phyloP scores from a whole-genome alignment of 2,329 filamentous ascomycete genomes.

The Paracorniculantispora psalliotae region DNA sequence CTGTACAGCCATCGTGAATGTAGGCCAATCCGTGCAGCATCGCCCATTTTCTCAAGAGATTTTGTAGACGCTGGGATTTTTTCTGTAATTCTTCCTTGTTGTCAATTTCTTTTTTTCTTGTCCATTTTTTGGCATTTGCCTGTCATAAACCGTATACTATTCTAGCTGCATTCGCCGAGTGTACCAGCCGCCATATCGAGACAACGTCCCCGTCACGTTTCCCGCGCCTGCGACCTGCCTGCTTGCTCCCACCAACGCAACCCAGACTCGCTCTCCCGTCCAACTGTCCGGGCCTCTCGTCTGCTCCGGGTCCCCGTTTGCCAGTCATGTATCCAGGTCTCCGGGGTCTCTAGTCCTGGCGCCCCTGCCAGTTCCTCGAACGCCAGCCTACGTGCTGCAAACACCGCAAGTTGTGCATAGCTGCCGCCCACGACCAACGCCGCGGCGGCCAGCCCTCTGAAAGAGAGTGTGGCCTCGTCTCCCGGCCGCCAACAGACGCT shows the following conservation, averaged over 20 bases:
- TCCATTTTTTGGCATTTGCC: too few species aligned
- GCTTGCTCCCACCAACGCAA: background rate
- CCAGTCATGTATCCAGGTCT: constrained; percentile 43
- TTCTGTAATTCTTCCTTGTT: background rate
- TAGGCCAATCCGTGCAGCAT: constrained; percentile 3
- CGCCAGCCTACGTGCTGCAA: constrained; percentile 10
- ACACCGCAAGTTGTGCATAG: constrained; percentile 1
- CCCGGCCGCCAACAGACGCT: background rate
- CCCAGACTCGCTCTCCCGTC: background rate
- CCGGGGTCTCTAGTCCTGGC: constrained; percentile 44
- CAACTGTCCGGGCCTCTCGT: background rate
- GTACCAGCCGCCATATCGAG: background rate
- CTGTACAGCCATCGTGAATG: constrained; percentile 5
- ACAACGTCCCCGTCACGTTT: background rate
- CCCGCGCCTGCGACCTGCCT: background rate
- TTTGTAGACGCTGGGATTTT: background rate
- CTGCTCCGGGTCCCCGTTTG: background rate
- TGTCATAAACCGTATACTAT: too few species aligned
- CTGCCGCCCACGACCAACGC: background rate
- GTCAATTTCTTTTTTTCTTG: background rate
- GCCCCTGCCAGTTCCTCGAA: constrained; percentile 32
- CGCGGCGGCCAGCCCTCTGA: background rate
- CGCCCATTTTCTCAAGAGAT: constrained; percentile 7
- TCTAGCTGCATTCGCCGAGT: too few species aligned
- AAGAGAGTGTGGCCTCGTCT: background rate